Percentiles rank a stretch among this genome's conserved stretches.
These are phyloP conservation scores for Leccinum obscurum DNA, from an alignment of 768 basidiomycete genomes.

Conservation along the genomic window DNA sequence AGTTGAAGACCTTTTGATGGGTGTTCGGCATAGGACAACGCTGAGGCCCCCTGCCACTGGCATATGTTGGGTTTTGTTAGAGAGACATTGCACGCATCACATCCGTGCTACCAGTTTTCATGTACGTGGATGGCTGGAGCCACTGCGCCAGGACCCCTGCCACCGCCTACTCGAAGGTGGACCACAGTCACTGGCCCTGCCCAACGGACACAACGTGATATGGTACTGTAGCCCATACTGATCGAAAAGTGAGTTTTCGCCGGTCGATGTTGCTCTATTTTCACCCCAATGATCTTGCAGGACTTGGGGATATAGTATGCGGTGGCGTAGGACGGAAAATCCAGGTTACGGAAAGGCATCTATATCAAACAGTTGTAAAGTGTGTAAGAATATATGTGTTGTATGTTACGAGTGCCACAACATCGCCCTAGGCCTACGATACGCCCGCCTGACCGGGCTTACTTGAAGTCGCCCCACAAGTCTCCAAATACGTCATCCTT, in stretches of 20 bases:
- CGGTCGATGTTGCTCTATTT: not conserved
- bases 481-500: conserved; percentile 83
- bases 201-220: too few species aligned
- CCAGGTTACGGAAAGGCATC: not conserved
- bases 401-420: not conserved
- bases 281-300: not conserved
- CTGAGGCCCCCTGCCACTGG: too few species aligned
- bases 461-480: conserved; percentile 85
- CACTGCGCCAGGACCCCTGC: too few species aligned
- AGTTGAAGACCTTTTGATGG: too few species aligned
- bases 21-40: too few species aligned
- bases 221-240: conserved; percentile 25
- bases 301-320: conserved; percentile 10
- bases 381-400: not conserved
- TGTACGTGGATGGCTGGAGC: conserved; percentile 28
- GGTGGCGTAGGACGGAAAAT: not conserved
- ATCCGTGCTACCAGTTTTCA: conserved; percentile 76
- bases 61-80: conserved; percentile 31
- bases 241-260: conserved; percentile 62
- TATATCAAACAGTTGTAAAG: not conserved
- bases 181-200: too few species aligned
- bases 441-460: not conserved
- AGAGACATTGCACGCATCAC: conserved; percentile 76
- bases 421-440: too few species aligned
- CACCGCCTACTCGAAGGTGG: too few species aligned